Percentiles rank a stretch among this genome's conserved stretches.
phyloP scores from a whole-genome alignment of 2,329 filamentous ascomycete genomes.

The Colletotrichum paranaense region DNA sequence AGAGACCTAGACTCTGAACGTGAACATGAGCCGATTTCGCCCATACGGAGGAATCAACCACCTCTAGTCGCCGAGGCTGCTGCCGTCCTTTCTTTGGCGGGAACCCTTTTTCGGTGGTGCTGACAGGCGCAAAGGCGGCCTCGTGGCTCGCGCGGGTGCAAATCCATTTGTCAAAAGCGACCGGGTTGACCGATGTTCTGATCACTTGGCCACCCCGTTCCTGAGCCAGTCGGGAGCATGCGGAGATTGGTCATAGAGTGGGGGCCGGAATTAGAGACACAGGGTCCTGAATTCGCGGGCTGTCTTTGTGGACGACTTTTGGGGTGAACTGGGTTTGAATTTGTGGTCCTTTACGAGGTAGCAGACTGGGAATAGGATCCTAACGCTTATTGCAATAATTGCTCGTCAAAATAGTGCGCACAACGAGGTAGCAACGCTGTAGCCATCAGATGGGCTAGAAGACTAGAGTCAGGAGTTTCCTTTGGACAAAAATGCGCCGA shows the following conservation, averaged over 20 bases:
- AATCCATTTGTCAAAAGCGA: constrained; percentile 19
- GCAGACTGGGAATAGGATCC: neutral
- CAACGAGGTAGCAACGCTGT: neutral
- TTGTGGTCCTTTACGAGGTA: constrained; percentile 4
- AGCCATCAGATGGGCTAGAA: neutral
- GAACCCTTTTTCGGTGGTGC: neutral
- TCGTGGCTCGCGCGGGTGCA: neutral
- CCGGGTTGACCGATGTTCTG: constrained; percentile 29
- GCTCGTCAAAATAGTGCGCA: neutral
- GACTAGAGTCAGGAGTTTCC: no score
- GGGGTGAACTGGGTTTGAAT: neutral
- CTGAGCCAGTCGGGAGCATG: constrained; percentile 29
- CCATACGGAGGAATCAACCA: neutral
- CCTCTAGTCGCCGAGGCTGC: neutral
- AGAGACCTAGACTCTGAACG: neutral
- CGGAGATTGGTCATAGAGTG: constrained; percentile 17
- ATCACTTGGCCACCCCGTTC: constrained; percentile 27
- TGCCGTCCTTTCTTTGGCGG: neutral
- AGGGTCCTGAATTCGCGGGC: neutral
- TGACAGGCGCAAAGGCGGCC: neutral
- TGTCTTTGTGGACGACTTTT: neutral
- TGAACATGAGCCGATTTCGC: neutral
- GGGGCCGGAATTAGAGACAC: neutral
- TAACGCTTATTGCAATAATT: neutral
- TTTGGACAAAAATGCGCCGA: neutral